A percentile compares a stretch with the other conserved stretches of the same genome.
These are phyloP conservation scores for Tilletia horrida DNA, from an alignment of 1,284 basidiomycete species.

Conservation along the genomic window DNA sequence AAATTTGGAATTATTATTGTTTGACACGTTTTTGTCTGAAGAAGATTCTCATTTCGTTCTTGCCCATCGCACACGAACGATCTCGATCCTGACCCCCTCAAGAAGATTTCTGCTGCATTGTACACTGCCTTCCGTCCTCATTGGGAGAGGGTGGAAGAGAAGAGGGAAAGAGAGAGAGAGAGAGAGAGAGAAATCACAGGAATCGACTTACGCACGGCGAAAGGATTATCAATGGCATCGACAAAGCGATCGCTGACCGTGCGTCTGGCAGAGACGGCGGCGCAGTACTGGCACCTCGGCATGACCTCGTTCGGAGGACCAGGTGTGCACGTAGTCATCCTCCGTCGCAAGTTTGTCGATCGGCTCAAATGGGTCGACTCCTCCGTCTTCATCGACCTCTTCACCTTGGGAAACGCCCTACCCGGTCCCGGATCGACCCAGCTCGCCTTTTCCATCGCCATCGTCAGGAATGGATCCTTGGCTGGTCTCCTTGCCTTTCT, in stretches of 20 bases:
- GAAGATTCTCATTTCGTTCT: no score
- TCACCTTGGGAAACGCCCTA: conserved; percentile 58
- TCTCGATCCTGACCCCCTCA: no score
- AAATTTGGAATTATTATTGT: no score
- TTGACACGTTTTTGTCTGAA: no score
- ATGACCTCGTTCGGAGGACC: conserved; percentile 36
- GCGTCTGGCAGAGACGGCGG: conserved; percentile 33
- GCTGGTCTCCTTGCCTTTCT: conserved; percentile 56
- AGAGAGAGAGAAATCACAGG: no score
- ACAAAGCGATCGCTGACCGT: conserved; percentile 24
- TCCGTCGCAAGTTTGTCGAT: conserved; percentile 41
- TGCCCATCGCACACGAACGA: no score
- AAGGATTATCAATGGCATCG: background rate
- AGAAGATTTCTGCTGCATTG: no score
- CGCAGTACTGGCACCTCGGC: conserved; percentile 42
- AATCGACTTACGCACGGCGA: no score
- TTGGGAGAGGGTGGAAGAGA: no score
- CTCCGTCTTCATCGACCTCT: conserved; percentile 55
- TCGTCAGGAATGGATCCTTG: conserved; percentile 54
- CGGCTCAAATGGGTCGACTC: conserved; percentile 39
- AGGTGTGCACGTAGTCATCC: conserved; percentile 33
- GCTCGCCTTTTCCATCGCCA: conserved; percentile 56
- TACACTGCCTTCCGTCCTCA: no score
- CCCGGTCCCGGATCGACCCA: conserved; percentile 58
- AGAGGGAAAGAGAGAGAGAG: no score